Percentiles rank a stretch among this genome's conserved stretches.
These are phyloP conservation scores for Diaporthe ampelina DNA, from an alignment of 2,329 filamentous ascomycete genomes.

Conservation along the genomic window DNA sequence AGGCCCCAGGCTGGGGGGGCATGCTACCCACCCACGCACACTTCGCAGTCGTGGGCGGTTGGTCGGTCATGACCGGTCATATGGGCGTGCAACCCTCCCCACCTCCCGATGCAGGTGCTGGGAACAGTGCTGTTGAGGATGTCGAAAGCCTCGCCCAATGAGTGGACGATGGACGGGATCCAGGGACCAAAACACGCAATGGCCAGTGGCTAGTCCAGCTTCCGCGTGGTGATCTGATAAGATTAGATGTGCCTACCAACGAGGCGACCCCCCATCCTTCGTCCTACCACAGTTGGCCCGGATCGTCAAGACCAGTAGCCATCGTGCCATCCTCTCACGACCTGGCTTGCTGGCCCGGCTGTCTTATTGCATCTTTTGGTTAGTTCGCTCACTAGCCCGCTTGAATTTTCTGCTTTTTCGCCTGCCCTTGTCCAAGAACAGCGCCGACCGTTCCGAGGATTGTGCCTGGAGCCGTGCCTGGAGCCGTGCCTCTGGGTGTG, in stretches of 20 bases:
- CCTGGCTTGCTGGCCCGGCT: not conserved
- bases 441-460: not conserved
- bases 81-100: conserved; percentile 25
- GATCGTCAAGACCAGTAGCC: conserved; percentile 12
- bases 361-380: not conserved
- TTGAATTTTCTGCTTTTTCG: not conserved
- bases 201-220: not conserved
- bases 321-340: not conserved
- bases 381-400: not conserved
- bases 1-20: not conserved
- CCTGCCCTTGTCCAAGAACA: not conserved
- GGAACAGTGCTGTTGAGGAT: not conserved
- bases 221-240: conserved; percentile 34
- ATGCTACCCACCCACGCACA: not conserved
- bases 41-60: not conserved
- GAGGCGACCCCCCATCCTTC: not conserved
- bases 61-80: conserved; percentile 5
- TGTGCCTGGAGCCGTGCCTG: not conserved
- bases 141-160: not conserved
- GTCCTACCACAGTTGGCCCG: not conserved
- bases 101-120: conserved; percentile 22
- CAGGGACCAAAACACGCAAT: not conserved
- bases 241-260: conserved; percentile 28
- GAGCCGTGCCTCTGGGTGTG: too few species aligned
- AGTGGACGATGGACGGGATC: not conserved